Evolutionary conservation across 768 basidiomycete genomes (phyloP).

Genomic region (Tubosaeta sp.): DNA sequence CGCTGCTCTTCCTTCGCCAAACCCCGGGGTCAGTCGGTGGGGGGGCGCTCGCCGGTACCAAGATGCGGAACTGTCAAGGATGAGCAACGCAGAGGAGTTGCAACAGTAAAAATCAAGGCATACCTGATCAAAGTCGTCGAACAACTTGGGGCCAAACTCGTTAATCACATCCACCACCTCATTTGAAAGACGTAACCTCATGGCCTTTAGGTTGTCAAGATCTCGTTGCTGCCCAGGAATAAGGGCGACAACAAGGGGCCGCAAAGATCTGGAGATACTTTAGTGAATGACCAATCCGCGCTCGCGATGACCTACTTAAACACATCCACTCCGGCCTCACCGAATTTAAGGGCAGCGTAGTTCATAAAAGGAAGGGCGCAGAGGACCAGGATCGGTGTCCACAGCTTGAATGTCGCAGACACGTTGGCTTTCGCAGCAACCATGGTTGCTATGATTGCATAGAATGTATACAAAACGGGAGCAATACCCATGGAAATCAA

Average conservation of each 20-base stretch:
- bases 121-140: constrained; percentile 83
- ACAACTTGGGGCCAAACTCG: constrained; percentile 83
- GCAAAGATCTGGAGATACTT: constrained; percentile 63
- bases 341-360: constrained; percentile 92
- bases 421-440: constrained; percentile 65
- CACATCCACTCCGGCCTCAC: constrained; percentile 97
- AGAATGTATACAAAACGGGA: constrained; percentile 79
- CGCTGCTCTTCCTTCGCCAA: constrained; percentile 76
- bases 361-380: constrained; percentile 81
- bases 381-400: constrained; percentile 75
- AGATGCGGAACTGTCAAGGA: constrained; percentile 60
- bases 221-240: constrained; percentile 85
- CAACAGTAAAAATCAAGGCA: constrained; percentile 16
- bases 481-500: constrained; percentile 89
- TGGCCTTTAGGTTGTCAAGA: constrained; percentile 69
- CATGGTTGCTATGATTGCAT: constrained; percentile 74
- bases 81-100: neutral
- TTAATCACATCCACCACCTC: constrained; percentile 83
- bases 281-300: constrained; percentile 1
- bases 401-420: constrained; percentile 59
- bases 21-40: constrained; percentile 73
- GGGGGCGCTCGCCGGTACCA: constrained; percentile 77
- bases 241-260: constrained; percentile 82
- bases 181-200: constrained; percentile 71
- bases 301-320: constrained; percentile 67